Percentiles rank a stretch among this genome's conserved stretches.
Conservation (phyloP, 2,329 filamentous ascomycete species). For the Arthrocladium fulminans region DNA sequence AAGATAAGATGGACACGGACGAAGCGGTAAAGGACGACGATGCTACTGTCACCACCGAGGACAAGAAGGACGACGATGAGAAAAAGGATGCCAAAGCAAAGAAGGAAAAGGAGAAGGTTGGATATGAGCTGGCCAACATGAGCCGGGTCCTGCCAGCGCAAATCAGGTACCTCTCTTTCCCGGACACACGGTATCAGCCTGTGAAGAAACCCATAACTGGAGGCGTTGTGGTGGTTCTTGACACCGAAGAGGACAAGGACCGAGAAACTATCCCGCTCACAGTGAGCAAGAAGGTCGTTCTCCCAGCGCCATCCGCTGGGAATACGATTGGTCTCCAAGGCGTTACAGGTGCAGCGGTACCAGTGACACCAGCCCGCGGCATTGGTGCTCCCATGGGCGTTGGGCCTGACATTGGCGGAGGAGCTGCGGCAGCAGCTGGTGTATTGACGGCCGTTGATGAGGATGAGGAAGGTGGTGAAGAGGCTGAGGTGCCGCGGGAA, state of each 20-base stretch:
- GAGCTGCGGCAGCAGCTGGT: slow-evolving; percentile 64
- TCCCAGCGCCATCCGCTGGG: slow-evolving; percentile 27
- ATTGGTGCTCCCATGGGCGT: slow-evolving; percentile 50
- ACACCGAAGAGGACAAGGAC: slow-evolving; percentile 67
- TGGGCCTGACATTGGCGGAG: slow-evolving; percentile 33
- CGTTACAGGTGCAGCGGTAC: slow-evolving; percentile 20
- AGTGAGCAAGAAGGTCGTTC: slow-evolving; percentile 60
- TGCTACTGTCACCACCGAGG: slow-evolving; percentile 40
- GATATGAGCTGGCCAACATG: slow-evolving; percentile 96
- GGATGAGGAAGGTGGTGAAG: slow-evolving; percentile 40
- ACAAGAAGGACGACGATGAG: slow-evolving; percentile 45
- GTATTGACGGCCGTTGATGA: slow-evolving; percentile 84
- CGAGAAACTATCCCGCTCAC: slow-evolving; percentile 84
- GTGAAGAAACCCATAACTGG: slow-evolving; percentile 91
- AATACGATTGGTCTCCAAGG: slow-evolving; percentile 20
- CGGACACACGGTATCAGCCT: slow-evolving; percentile 80
- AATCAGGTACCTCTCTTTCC: slow-evolving; percentile 92
- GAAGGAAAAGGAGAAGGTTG: slow-evolving; percentile 88
- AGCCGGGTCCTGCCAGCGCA: slow-evolving; percentile 84
- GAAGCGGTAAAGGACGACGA: slow-evolving; percentile 53
- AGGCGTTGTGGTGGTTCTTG: slow-evolving; percentile 82
- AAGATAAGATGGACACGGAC: slow-evolving; percentile 66
- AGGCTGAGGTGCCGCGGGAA: slow-evolving; percentile 39
- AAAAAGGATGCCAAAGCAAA: slow-evolving; percentile 56
- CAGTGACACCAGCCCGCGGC: slow-evolving; percentile 20